These are phyloP conservation scores for Paecilomyces fulvus DNA, from an alignment of 2,329 filamentous ascomycete species.

Conservation along the genomic window DNA sequence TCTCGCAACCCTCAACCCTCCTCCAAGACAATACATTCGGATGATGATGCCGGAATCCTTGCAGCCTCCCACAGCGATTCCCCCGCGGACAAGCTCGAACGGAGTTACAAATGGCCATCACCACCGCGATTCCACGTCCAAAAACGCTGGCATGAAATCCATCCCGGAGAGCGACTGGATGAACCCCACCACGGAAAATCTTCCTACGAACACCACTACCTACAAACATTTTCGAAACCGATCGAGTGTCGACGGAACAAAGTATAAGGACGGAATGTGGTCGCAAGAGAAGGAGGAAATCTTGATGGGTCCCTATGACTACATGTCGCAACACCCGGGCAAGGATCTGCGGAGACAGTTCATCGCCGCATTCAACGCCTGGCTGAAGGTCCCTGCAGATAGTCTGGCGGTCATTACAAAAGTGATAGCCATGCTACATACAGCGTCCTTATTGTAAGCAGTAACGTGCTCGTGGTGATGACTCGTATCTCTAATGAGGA, in stretches of 20 bases:
- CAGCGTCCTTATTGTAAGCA: conserved; percentile 35
- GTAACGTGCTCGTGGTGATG: background rate
- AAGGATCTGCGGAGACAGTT: conserved; percentile 38
- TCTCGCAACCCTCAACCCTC: background rate
- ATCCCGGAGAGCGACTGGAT: conserved; percentile 58
- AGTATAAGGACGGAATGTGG: conserved; percentile 30
- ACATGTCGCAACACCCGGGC: conserved; percentile 35
- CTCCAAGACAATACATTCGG: background rate
- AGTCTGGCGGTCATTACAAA: conserved; percentile 35
- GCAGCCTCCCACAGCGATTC: conserved; percentile 58
- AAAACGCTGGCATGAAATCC: conserved; percentile 40
- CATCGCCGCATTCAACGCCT: conserved; percentile 38
- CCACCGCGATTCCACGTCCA: conserved; percentile 10
- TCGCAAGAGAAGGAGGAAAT: conserved; percentile 34
- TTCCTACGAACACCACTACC: conserved; percentile 16
- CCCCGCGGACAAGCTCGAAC: conserved; percentile 64
- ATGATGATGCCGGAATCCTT: conserved; percentile 25
- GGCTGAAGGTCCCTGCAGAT: conserved; percentile 34
- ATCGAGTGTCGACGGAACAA: conserved; percentile 31
- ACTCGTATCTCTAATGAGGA: background rate
- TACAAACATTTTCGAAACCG: conserved; percentile 25
- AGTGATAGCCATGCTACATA: conserved; percentile 39
- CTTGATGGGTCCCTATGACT: conserved; percentile 37
- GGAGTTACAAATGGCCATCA: conserved; percentile 34
- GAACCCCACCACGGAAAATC: conserved; percentile 29